These are phyloP conservation scores for Endotrypanum monterogeii DNA, from an alignment of 208 protist genomes.

Conservation along the genomic window DNA sequence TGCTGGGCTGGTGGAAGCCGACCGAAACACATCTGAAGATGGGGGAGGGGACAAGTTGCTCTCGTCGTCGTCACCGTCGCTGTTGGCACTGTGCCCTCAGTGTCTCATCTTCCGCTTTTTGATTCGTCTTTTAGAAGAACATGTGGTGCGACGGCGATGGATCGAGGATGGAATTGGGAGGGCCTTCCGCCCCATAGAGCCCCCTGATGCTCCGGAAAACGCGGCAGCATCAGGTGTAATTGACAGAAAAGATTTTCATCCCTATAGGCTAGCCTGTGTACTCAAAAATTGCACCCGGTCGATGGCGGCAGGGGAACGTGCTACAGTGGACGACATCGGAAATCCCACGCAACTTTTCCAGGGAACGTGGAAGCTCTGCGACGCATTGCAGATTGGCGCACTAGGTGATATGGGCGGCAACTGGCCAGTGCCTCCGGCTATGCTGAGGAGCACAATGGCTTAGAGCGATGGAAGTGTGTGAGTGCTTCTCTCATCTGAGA, in stretches of 20 bases:
- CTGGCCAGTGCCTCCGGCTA: slow-evolving; percentile 16
- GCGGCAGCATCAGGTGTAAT: neutral
- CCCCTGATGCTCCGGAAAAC: neutral
- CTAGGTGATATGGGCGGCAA: slow-evolving; percentile 22
- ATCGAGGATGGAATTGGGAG: slow-evolving; percentile 18
- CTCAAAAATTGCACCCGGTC: neutral
- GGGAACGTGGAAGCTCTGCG: neutral
- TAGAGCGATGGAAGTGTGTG: neutral
- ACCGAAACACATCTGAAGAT: neutral
- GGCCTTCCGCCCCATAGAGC: slow-evolving; percentile 34
- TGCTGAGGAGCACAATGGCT: slow-evolving; percentile 5
- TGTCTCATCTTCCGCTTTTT: slow-evolving; percentile 22
- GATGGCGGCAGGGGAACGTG: neutral
- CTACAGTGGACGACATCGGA: too few relatives aligned
- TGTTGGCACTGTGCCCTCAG: neutral
- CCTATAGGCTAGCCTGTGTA: slow-evolving; percentile 3
- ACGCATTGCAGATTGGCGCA: slow-evolving; percentile 6
- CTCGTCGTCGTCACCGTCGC: neutral
- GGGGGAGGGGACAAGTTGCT: neutral
- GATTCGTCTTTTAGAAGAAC: slow-evolving; percentile 27
- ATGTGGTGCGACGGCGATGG: slow-evolving; percentile 35
- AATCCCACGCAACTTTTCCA: neutral
- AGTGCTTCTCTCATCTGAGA: too few relatives aligned
- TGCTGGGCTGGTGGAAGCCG: neutral
- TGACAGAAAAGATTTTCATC: neutral